Conservation (phyloP, 352 stramenopile genomes). For the Globisporangium carolinianum region DNA sequence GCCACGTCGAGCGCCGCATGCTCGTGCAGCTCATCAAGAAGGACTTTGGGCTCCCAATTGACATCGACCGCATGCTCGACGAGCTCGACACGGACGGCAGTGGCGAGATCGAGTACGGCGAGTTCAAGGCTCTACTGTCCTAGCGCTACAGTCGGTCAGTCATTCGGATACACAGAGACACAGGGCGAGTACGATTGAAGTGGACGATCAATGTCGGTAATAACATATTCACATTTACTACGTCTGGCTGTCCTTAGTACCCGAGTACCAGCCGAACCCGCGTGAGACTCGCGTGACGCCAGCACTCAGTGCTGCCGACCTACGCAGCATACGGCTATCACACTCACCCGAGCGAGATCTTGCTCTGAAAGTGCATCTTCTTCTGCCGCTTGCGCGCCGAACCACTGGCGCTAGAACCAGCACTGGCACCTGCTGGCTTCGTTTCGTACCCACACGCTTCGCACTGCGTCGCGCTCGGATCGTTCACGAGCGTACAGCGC, state of each 20-base stretch:
- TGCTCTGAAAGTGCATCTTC: conserved; percentile 76
- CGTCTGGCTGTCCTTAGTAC: not conserved
- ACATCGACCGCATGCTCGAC: conserved; percentile 95
- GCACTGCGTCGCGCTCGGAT: conserved; percentile 37
- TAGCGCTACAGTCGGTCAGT: conserved; percentile 3
- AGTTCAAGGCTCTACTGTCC: conserved; percentile 92
- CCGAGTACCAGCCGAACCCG: conserved; percentile 16
- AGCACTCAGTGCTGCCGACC: too few relatives aligned
- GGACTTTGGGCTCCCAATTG: conserved; percentile 93
- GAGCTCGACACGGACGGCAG: conserved; percentile 92
- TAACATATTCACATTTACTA: conserved; percentile 13
- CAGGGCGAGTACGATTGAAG: too few relatives aligned
- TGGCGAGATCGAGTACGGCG: conserved; percentile 94
- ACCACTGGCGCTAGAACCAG: too few relatives aligned
- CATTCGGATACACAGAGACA: too few relatives aligned
- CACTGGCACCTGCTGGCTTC: not conserved
- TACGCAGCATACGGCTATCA: too few relatives aligned
- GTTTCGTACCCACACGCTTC: conserved; percentile 62
- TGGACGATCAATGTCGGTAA: conserved; percentile 4
- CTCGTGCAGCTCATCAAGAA: conserved; percentile 95
- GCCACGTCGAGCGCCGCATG: conserved; percentile 85
- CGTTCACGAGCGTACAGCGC: conserved; percentile 77
- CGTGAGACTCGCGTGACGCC: too few relatives aligned
- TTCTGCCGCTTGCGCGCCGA: conserved; percentile 52
- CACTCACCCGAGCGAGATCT: conserved; percentile 10